Conservation (phyloP, 495 filamentous ascomycete species). For the Pseudevernia furfuracea region DNA sequence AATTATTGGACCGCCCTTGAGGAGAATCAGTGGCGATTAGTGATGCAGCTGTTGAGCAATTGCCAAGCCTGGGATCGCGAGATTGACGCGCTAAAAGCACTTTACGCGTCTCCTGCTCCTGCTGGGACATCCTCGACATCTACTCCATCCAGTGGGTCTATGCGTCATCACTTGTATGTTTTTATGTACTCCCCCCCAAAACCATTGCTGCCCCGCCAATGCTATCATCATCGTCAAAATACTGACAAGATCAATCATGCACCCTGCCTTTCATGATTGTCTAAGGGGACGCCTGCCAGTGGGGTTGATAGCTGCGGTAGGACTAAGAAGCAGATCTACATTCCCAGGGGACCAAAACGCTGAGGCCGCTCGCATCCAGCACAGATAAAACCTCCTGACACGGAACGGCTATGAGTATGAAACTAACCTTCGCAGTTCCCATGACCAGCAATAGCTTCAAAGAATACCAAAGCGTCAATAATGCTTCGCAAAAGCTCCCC, state of each 20-base stretch:
- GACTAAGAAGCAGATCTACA: neutral
- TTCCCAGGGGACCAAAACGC: neutral
- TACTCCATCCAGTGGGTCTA: neutral
- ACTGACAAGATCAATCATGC: neutral
- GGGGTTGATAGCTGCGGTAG: neutral
- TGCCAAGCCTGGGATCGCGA: conserved; percentile 2
- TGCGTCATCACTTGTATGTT: neutral
- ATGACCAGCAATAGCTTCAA: neutral
- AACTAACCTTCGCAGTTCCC: neutral
- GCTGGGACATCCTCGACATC: conserved; percentile 10
- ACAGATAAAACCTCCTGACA: neutral
- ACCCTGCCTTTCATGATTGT: neutral
- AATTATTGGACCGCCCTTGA: neutral
- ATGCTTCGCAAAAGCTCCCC: neutral
- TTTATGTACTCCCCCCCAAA: neutral
- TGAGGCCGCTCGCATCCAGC: neutral
- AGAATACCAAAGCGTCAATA: neutral
- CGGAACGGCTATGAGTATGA: conserved; percentile 1
- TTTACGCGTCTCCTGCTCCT: conserved; percentile 2
- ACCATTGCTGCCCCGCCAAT: neutral
- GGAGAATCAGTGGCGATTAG: neutral
- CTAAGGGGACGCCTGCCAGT: neutral
- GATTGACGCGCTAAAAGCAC: neutral
- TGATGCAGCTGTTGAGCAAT: neutral
- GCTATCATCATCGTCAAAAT: neutral